Conservation (phyloP, 148 eudicot genomes). For the Silene latifolia region DNA sequence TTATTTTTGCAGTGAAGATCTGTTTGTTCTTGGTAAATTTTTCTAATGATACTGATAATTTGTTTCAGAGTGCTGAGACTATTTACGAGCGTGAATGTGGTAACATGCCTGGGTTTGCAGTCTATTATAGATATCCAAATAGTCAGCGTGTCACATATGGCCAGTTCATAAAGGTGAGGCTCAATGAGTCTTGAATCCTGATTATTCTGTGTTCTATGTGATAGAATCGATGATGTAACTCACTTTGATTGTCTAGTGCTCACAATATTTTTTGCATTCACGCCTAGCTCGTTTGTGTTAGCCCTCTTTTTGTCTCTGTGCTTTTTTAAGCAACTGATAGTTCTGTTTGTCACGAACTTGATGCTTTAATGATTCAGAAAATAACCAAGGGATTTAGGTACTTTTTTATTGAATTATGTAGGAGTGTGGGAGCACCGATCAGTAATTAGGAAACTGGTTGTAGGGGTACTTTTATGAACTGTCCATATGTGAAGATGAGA, state of each 20-base stretch:
- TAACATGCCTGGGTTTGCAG: conserved; percentile 99
- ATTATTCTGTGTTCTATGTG: background rate
- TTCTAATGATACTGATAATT: conserved; percentile 11
- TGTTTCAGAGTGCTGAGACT: conserved; percentile 80
- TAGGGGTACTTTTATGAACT: no score
- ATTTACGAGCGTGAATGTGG: conserved; percentile 95
- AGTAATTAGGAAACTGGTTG: no score
- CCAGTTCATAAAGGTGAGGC: conserved; percentile 86
- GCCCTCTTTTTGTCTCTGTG: no score
- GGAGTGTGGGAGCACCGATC: no score
- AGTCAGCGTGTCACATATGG: conserved; percentile 92
- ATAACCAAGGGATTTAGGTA: no score
- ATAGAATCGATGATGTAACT: background rate
- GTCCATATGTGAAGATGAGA: no score
- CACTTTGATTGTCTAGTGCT: background rate
- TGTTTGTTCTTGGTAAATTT: background rate
- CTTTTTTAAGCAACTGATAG: no score
- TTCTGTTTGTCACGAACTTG: no score
- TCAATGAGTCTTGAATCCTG: background rate
- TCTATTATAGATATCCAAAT: conserved; percentile 88
- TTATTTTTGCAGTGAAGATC: background rate
- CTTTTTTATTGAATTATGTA: no score
- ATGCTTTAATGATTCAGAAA: no score
- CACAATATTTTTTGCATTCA: background rate
- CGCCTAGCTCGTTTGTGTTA: no score